A percentile compares a stretch with the other conserved stretches of the same genome.
phyloP scores from a whole-genome alignment of 768 basidiomycete genomes.

The Stropharia rugosoannulata region DNA sequence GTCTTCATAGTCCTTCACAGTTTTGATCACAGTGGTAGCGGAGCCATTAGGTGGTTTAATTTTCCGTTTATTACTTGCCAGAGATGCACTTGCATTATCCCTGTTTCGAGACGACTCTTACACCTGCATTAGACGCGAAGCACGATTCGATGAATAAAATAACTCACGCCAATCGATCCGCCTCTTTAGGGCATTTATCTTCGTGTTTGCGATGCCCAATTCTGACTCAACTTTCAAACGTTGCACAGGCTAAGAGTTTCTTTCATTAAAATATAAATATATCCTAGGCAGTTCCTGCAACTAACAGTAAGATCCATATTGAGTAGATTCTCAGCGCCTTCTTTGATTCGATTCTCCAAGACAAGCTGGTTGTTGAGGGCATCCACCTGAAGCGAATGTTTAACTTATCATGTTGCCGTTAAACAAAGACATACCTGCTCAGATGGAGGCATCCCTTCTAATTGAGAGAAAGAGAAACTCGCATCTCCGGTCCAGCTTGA shows the following conservation, averaged over 20 bases:
- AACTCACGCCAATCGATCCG: constrained; percentile 54
- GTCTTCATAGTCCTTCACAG: constrained; percentile 28
- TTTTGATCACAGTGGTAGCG: constrained; percentile 12
- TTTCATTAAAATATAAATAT: constrained; percentile 3
- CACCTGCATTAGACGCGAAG: constrained; percentile 3
- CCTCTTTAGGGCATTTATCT: constrained; percentile 66
- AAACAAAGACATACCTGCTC: constrained; percentile 40
- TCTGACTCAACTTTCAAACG: constrained; percentile 75
- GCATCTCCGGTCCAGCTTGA: constrained; percentile 18
- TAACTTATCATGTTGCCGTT: background rate
- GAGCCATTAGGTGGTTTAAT: constrained; percentile 11
- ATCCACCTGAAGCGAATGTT: constrained; percentile 49
- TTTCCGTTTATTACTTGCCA: constrained; percentile 15
- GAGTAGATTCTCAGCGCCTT: constrained; percentile 89
- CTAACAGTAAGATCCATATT: constrained; percentile 60
- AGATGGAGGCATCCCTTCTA: constrained; percentile 43
- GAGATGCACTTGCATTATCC: constrained; percentile 9
- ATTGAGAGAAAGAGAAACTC: constrained; percentile 34
- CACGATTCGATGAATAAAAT: background rate
- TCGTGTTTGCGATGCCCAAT: constrained; percentile 69
- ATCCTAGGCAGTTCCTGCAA: background rate
- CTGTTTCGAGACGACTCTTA: constrained; percentile 30
- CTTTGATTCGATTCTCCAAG: constrained; percentile 80
- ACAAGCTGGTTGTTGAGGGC: constrained; percentile 65
- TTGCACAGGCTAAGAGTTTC: constrained; percentile 50